Conservation (phyloP, 768 basidiomycete species). For the Arthromyces matolae region DNA sequence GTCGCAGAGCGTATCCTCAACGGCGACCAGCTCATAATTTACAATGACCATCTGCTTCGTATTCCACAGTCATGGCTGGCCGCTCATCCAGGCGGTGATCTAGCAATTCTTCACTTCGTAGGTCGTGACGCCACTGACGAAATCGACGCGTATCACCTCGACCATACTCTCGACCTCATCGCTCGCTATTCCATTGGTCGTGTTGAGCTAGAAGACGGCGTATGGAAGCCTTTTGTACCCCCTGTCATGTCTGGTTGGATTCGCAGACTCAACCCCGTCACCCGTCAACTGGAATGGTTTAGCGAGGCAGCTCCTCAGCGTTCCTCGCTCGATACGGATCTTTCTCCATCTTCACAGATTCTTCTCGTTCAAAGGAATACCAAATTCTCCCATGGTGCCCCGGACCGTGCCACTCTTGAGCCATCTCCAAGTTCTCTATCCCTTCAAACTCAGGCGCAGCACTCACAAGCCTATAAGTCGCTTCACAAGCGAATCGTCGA, state of each 20-base stretch:
- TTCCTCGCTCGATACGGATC: background rate
- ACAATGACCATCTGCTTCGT: constrained; percentile 56
- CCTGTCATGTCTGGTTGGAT: background rate
- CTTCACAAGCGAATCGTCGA: constrained; percentile 71
- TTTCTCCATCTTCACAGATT: constrained; percentile 19
- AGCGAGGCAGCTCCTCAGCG: constrained; percentile 18
- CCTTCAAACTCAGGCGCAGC: constrained; percentile 53
- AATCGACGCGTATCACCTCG: constrained; percentile 85
- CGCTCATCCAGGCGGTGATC: constrained; percentile 84
- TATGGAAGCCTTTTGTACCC: background rate
- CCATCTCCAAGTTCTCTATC: constrained; percentile 49
- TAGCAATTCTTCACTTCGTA: constrained; percentile 90
- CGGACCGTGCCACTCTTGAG: background rate
- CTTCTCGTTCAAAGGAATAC: background rate
- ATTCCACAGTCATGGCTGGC: constrained; percentile 77
- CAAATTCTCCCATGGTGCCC: background rate
- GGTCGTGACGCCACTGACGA: constrained; percentile 95
- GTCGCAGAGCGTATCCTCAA: constrained; percentile 69
- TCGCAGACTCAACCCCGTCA: background rate
- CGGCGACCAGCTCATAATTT: constrained; percentile 76
- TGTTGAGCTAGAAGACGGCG: background rate
- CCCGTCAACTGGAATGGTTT: background rate
- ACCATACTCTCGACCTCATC: constrained; percentile 52
- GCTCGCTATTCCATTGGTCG: constrained; percentile 14
- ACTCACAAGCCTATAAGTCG: constrained; percentile 74